These are phyloP conservation scores for Penicillium coffeae DNA, from an alignment of 495 filamentous ascomycete genomes.

Conservation along the genomic window DNA sequence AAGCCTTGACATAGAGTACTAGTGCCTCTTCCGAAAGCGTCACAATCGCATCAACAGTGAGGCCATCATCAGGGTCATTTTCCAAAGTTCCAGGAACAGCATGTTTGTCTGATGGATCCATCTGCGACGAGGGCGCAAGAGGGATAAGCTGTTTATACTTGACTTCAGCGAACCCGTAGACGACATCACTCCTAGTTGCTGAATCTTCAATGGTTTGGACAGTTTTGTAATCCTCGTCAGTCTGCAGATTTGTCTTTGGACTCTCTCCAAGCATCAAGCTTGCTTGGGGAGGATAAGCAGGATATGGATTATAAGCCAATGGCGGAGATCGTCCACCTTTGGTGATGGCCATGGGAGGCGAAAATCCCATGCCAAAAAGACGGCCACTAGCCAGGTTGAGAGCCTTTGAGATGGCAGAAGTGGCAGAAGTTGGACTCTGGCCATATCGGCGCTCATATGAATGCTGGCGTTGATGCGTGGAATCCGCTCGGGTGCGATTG, in stretches of 20 bases:
- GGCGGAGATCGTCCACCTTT: constrained; percentile 68
- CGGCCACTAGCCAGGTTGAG: constrained; percentile 90
- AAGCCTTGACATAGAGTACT: constrained; percentile 91
- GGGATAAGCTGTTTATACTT: constrained; percentile 97
- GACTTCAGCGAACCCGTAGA: constrained; percentile 95
- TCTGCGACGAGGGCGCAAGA: constrained; percentile 66
- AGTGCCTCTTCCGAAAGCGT: constrained; percentile 89
- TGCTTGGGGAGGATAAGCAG: constrained; percentile 70
- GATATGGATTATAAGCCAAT: constrained; percentile 74
- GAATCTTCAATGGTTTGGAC: constrained; percentile 83
- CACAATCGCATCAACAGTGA: constrained; percentile 83
- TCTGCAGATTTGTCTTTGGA: constrained; percentile 47
- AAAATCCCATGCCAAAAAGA: constrained; percentile 70
- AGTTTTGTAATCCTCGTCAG: constrained; percentile 77
- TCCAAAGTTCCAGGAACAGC: constrained; percentile 31
- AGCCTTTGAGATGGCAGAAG: constrained; percentile 89
- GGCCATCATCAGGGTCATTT: constrained; percentile 35
- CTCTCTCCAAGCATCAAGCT: constrained; percentile 62
- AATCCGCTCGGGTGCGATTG: constrained; percentile 58
- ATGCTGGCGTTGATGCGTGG: constrained; percentile 57
- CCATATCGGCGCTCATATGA: constrained; percentile 80
- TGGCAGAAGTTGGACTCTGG: constrained; percentile 71
- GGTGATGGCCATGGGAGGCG: constrained; percentile 65
- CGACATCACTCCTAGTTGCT: constrained; percentile 88
- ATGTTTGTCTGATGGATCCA: constrained; percentile 38